phyloP scores from a whole-genome alignment of 345 rosid genomes.

The Anacardium occidentale region DNA sequence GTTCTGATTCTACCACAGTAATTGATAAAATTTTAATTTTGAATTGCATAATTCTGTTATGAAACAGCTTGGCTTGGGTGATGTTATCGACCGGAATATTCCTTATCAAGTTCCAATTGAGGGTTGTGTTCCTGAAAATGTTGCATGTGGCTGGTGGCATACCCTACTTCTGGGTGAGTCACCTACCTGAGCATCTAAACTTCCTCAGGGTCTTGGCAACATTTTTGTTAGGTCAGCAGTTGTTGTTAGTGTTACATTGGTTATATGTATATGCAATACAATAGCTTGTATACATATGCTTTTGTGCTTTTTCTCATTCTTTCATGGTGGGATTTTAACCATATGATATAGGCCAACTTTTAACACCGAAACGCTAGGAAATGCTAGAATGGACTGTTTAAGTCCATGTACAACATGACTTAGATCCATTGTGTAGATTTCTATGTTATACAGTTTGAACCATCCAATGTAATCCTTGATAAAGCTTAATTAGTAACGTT shows the following conservation, averaged over 20 bases:
- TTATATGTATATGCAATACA: conserved; percentile 24
- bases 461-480: conserved; percentile 14
- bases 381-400: conserved; percentile 1
- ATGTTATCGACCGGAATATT: conserved; percentile 76
- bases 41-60: conserved; percentile 8
- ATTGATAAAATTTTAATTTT: not conserved
- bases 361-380: not conserved
- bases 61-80: conserved; percentile 91
- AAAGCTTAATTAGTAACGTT: not conserved
- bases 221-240: conserved; percentile 66
- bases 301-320: conserved; percentile 31
- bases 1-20: not conserved
- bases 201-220: conserved; percentile 23
- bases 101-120: conserved; percentile 68
- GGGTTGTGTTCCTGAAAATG: conserved; percentile 56
- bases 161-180: conserved; percentile 76
- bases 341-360: not conserved
- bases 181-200: conserved; percentile 41
- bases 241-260: conserved; percentile 15
- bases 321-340: conserved; percentile 22
- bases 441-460: conserved; percentile 5
- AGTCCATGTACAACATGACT: conserved; percentile 20
- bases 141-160: conserved; percentile 99
- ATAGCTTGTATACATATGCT: conserved; percentile 17
- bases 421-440: conserved; percentile 29